Conservation (phyloP, 805 yeast species). For the Nakazawaea laoshanensis region DNA sequence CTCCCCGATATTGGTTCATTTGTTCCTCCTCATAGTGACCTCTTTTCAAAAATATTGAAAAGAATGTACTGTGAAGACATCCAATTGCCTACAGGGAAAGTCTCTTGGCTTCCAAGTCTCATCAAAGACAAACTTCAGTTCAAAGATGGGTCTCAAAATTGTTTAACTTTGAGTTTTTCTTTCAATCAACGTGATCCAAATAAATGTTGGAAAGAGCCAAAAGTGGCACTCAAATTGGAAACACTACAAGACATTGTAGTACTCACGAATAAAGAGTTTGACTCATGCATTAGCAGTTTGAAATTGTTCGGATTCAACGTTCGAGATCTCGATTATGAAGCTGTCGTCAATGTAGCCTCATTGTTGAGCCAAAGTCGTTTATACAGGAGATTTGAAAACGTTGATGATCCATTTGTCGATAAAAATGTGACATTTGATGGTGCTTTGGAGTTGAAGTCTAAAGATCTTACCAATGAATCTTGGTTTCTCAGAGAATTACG, state of each 20-base stretch:
- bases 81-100: constrained; percentile 11
- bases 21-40: constrained; percentile 22
- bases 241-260: constrained; percentile 7
- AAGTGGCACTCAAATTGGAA: constrained; percentile 11
- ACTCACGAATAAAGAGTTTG: constrained; percentile 6
- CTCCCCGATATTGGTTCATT: constrained; percentile 31
- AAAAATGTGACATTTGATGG: no score
- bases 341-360: constrained; percentile 4
- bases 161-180: constrained; percentile 14
- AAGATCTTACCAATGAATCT: no score
- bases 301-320: no score
- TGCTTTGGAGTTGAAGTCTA: no score
- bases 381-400: no score
- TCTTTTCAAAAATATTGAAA: constrained; percentile 11
- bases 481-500: no score
- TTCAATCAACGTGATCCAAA: constrained; percentile 16
- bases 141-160: constrained; percentile 5
- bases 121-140: constrained; percentile 11
- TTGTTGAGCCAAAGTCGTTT: no score
- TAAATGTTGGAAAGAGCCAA: constrained; percentile 6
- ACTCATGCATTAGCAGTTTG: background rate
- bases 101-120: constrained; percentile 14
- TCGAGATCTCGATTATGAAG: background rate
- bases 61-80: constrained; percentile 7
- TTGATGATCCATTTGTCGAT: no score